phyloP scores from a whole-genome alignment of 1,139 yeast species.

The Saccharomyces hybrid region DNA sequence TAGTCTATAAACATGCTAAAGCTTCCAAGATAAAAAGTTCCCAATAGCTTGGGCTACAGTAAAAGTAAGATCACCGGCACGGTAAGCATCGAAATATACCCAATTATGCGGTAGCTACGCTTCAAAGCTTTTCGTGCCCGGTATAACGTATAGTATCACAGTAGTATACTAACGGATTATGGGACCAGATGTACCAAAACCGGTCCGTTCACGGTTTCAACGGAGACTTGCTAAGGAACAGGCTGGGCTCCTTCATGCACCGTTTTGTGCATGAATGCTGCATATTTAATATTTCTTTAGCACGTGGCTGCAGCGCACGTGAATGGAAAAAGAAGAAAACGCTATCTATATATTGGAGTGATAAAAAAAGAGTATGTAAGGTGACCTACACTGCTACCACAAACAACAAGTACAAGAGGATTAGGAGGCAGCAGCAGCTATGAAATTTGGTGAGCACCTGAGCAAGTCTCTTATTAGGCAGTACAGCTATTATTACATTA shows the following conservation, averaged over 20 bases:
- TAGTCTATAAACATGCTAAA: neutral
- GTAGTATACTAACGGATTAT: too few species aligned
- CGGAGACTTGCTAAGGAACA: neutral
- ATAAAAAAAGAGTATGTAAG: neutral
- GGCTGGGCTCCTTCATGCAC: neutral
- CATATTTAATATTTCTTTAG: neutral
- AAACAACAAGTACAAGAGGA: neutral
- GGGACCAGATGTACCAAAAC: too few species aligned
- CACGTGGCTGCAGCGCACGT: neutral
- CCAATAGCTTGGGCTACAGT: too few species aligned
- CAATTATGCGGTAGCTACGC: too few species aligned
- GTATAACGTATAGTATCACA: too few species aligned
- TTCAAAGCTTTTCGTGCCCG: too few species aligned
- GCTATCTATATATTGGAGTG: neutral
- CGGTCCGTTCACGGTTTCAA: neutral
- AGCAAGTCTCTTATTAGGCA: constrained; percentile 70
- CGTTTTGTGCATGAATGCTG: neutral
- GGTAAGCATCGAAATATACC: too few species aligned
- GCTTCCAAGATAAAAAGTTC: neutral
- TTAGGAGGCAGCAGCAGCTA: constrained; percentile 2
- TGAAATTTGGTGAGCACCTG: constrained; percentile 67
- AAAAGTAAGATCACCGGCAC: too few species aligned
- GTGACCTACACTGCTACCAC: too few species aligned
- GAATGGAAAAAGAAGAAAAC: neutral
- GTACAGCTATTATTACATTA: constrained; percentile 81